Evolutionary conservation across 2,329 filamentous ascomycete species (phyloP), one percentile per base, ranked within the genome.

Genomic region (Arthrobotrys sinensis): DNA sequence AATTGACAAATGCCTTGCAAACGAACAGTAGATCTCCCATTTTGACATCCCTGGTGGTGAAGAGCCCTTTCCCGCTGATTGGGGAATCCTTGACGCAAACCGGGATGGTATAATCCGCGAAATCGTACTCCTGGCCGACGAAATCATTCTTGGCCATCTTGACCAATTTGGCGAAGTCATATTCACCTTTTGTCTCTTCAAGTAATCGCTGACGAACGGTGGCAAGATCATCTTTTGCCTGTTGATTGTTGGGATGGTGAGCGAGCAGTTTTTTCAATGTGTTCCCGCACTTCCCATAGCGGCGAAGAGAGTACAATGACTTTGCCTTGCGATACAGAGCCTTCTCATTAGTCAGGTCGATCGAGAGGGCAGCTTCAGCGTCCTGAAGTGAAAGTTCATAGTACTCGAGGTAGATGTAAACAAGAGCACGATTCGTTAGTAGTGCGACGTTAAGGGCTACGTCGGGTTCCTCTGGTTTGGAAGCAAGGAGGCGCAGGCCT

Each of bases 11-110:
- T 0, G 75, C 75, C 38, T 68, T 78, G 24, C 43, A 43, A 40
- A 55, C 65, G 34, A 38, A 64, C 2, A 78, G 24, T 19, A 78
- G 32, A 21, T 78, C 75, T 10, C 75, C 75, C n/a, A 69, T 69
- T 14, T 68, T 78, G 4, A 72, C 36, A 19, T 63, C 53, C 4
- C 21, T 24, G 6, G 14, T 63, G 3, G 75, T 68, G 38, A 78
- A 78, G 1, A 78, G 11, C 1, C 75, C 75, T 4, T 48, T 67
- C 1, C 75, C 75, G 40, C 67, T 64, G 4, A 78, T 43, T 1
- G 6, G 1, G 11, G 75, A 78, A 0, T 32, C 1, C 16, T 63
- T 62, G 5, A 38, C 12, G 5, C 50, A 53, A 0, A 78, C 62
- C 0, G 67, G 67, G 5, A 38, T 3, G 3, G 60, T 68, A 43